Evolutionary conservation across 768 basidiomycete species (phyloP).

Genomic region (Omphalotus guepiniiformis): DNA sequence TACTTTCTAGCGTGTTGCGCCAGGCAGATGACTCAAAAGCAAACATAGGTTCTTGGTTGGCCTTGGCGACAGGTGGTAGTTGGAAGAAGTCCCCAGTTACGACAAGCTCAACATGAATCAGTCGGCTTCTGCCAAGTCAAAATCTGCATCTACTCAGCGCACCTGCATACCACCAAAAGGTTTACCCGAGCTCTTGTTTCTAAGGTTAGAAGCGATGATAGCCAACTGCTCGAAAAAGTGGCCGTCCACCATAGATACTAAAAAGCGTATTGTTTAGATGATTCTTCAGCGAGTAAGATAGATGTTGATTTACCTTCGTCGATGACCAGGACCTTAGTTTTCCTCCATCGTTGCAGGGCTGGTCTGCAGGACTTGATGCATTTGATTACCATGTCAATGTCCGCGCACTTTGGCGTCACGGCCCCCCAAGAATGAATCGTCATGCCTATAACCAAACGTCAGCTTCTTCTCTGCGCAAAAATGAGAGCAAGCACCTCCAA

Average conservation of each 20-base stretch:
- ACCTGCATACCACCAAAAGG: conserved; percentile 82
- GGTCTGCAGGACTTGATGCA: conserved; percentile 66
- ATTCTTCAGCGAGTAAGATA: background rate
- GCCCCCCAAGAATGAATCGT: conserved; percentile 79
- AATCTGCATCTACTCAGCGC: conserved; percentile 7
- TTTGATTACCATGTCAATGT: conserved; percentile 40
- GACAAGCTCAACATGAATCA: conserved; percentile 47
- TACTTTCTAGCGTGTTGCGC: conserved; percentile 54
- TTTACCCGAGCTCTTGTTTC: conserved; percentile 38
- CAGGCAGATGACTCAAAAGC: conserved; percentile 70
- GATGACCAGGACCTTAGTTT: conserved; percentile 59
- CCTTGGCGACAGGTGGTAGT: conserved; percentile 67
- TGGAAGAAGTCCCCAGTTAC: conserved; percentile 85
- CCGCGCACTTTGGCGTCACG: conserved; percentile 57
- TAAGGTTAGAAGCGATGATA: conserved; percentile 47
- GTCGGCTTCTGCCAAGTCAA: background rate
- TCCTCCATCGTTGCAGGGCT: conserved; percentile 58
- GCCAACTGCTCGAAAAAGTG: conserved; percentile 68
- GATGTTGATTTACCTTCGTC: conserved; percentile 43
- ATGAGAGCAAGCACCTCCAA: conserved; percentile 45
- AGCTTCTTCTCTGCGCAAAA: conserved; percentile 41
- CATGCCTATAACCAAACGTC: conserved; percentile 36
- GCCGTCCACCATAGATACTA: conserved; percentile 82
- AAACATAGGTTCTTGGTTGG: conserved; percentile 46
- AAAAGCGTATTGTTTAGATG: conserved; percentile 21